Base-by-base conservation (phyloP, 2,329 filamentous ascomycete genomes). In the Aspergillus novoparasiticus region DNA sequence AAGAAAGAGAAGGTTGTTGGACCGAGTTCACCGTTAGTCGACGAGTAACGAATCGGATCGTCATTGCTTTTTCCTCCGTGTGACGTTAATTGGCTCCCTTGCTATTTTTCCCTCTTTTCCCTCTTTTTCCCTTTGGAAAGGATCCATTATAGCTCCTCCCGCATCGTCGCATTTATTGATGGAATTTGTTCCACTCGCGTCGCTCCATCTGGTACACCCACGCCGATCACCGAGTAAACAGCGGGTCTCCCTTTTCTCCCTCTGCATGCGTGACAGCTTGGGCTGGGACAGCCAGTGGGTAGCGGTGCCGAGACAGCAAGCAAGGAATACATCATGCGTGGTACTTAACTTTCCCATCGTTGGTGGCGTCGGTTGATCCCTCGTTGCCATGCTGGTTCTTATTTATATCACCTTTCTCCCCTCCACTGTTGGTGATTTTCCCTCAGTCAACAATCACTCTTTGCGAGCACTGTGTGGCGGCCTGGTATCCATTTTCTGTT, bases 281-380 rank as follows among this genome's bases (percentile, higher is more conserved):
- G 11, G 32, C 51, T 39, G 43, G 34, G 21, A 30, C 23, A 54
- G 36, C 58, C 11, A 51, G 43, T 51, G 36, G 48, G 12, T 54
- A 51, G 28, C 21, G 23, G n/a, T 55, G 51, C 51, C 51, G 51
- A 36, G n/a, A 39, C 51, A 26, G n/a, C 10, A 16, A 16, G 32
- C 28, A 30, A 51, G 48, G 45, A 26, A 54, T 59, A 36, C 26
- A 51, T 59, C 48, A 39, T 36, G n/a, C 26, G 23, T 32, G 45
- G 58, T 48, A 59, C 26, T 19, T 53, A 30, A 41, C n/a, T 51
- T 51, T 30, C 21, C 57, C 57, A 53, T 30, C 8, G 10, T 54
- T 50, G 58, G 58, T 54, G 58, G 58, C 58, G 48, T 54, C 60
- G 34, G 26, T 57, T 26, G 41, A 36, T 51, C 57, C 61, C 48